Evolutionary conservation across 768 basidiomycete genomes (phyloP).

Genomic region (Russula sp.): DNA sequence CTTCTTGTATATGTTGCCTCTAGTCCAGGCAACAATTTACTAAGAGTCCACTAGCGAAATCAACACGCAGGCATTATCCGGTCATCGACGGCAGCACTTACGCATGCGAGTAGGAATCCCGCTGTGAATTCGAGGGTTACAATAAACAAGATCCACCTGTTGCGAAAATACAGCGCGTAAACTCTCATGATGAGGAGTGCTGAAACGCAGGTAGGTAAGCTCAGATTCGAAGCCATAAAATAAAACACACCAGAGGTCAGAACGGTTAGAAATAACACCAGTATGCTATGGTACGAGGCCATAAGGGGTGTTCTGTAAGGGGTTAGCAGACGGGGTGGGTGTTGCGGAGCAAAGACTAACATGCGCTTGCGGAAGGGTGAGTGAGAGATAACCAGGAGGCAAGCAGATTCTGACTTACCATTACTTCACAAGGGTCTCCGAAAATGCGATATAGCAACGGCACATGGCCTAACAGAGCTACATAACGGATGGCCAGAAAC

Average conservation of each 20-base stretch:
- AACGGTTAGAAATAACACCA: conserved; percentile 1
- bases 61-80: not conserved
- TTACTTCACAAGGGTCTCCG: not conserved
- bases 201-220: not conserved
- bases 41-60: conserved; percentile 5
- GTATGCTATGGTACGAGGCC: not conserved
- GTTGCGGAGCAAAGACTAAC: not conserved
- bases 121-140: conserved; percentile 17
- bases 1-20: not conserved
- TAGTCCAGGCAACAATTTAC: not conserved
- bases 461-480: conserved; percentile 29
- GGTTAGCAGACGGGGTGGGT: not conserved
- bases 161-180: conserved; percentile 34
- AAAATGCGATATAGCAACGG: conserved; percentile 27
- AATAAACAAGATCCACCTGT: conserved; percentile 27
- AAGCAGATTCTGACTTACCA: conserved; percentile 4
- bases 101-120: not conserved
- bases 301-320: not conserved
- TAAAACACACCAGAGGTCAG: conserved; percentile 7
- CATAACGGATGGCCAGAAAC: conserved; percentile 33
- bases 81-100: conserved; percentile 7
- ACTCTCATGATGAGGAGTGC: conserved; percentile 32
- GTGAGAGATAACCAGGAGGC: not conserved
- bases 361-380: not conserved
- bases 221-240: not conserved